Evolutionary conservation across 805 yeast species (phyloP).

Genomic region (Yamadazyma tumulicola): DNA sequence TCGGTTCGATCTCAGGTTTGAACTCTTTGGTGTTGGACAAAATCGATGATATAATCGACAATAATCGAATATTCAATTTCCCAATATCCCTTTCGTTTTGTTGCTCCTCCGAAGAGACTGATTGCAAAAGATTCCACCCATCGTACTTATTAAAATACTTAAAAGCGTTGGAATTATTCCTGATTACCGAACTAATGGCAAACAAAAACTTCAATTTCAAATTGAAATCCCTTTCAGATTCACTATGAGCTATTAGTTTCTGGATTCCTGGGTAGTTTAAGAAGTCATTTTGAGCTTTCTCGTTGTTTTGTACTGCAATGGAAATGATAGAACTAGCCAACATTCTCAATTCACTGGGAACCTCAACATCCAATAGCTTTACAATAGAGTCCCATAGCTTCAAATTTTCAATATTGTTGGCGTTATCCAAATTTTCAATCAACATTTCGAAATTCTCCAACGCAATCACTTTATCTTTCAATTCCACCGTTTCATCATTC

Average conservation of each 20-base stretch:
- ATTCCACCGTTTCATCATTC: conserved; percentile 50
- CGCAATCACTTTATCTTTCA: conserved; percentile 68
- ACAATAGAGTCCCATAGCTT: conserved; percentile 75
- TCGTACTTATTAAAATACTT: conserved; percentile 48
- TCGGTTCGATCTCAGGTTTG: conserved; percentile 33
- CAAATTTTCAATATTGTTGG: conserved; percentile 83
- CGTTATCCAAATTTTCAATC: conserved; percentile 90
- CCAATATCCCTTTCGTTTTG: conserved; percentile 20
- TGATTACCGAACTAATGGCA: conserved; percentile 69
- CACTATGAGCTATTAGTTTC: conserved; percentile 31
- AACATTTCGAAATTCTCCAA: conserved; percentile 91
- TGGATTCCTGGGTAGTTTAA: conserved; percentile 47
- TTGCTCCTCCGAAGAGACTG: conserved; percentile 31
- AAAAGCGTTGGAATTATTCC: conserved; percentile 63
- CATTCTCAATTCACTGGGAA: conserved; percentile 37
- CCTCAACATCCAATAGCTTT: conserved; percentile 43
- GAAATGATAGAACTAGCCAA: conserved; percentile 75
- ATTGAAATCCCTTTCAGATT: background rate
- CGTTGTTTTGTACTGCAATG: conserved; percentile 91
- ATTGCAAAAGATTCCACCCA: conserved; percentile 80
- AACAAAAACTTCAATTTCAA: conserved; percentile 65
- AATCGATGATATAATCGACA: conserved; percentile 58
- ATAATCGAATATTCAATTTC: conserved; percentile 49
- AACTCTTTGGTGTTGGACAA: conserved; percentile 45
- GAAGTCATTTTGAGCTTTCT: conserved; percentile 66